These are phyloP conservation scores for Boeremia lycopersici DNA, from an alignment of 2,329 filamentous ascomycete species.

Conservation along the genomic window DNA sequence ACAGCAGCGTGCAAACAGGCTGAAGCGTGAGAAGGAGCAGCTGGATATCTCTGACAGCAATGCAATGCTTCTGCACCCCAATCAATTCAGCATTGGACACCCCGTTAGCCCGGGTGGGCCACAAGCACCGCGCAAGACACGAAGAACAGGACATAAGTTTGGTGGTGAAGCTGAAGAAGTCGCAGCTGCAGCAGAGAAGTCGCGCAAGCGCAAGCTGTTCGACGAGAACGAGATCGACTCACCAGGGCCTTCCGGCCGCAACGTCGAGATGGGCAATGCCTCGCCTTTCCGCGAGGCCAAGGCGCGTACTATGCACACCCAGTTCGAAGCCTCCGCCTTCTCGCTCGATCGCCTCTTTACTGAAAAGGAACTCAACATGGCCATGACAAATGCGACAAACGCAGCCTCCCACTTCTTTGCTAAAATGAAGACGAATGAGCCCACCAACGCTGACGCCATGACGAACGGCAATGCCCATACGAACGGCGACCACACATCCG, in stretches of 20 bases:
- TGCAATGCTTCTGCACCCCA: slow-evolving; percentile 67
- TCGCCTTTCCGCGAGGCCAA: slow-evolving; percentile 61
- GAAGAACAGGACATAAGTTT: slow-evolving; percentile 64
- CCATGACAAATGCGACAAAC: slow-evolving; percentile 65
- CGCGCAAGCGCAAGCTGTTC: slow-evolving; percentile 64
- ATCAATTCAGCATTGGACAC: slow-evolving; percentile 69
- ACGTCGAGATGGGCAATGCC: slow-evolving; percentile 54
- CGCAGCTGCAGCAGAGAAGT: slow-evolving; percentile 57
- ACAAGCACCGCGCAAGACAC: slow-evolving; percentile 66
- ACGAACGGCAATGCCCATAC: slow-evolving; percentile 41
- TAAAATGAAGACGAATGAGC: slow-evolving; percentile 53
- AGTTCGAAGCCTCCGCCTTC: slow-evolving; percentile 64
- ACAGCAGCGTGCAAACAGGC: slow-evolving; percentile 60
- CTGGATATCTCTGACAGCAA: slow-evolving; percentile 71
- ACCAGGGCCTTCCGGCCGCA: slow-evolving; percentile 58
- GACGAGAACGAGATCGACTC: slow-evolving; percentile 65
- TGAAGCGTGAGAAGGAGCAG: slow-evolving; percentile 70
- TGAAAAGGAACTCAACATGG: slow-evolving; percentile 68
- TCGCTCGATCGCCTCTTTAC: slow-evolving; percentile 70
- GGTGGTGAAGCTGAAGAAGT: slow-evolving; percentile 53
- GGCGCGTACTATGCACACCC: slow-evolving; percentile 57
- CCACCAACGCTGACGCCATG: slow-evolving; percentile 30
- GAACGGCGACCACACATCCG: slow-evolving; percentile 45
- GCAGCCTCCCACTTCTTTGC: slow-evolving; percentile 65
- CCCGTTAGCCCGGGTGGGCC: slow-evolving; percentile 67